A percentile compares a stretch with the other conserved stretches of the same genome.
Conservation (phyloP, 1,284 basidiomycete genomes). For the Tilletia horrida region DNA sequence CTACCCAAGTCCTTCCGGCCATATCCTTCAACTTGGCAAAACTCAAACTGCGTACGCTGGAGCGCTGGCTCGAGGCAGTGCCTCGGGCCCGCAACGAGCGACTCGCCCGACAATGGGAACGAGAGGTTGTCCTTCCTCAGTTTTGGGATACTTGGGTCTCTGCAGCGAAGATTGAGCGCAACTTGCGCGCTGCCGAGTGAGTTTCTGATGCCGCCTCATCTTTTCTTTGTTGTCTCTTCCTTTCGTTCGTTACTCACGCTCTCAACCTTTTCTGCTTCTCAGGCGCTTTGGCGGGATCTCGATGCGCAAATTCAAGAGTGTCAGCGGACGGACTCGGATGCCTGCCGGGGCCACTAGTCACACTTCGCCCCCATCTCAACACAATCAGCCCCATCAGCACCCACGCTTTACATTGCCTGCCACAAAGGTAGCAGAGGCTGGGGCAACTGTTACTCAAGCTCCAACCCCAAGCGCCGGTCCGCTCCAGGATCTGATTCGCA, state of each 20-base stretch:
- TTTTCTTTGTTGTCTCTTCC: background rate
- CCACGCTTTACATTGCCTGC: too few species aligned
- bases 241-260: background rate
- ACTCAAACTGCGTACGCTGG: background rate
- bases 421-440: too few species aligned
- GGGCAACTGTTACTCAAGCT: too few species aligned
- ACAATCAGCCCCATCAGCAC: too few species aligned
- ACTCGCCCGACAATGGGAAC: background rate
- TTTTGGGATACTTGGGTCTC: slow-evolving; percentile 8
- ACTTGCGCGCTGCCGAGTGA: slow-evolving; percentile 6
- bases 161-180: slow-evolving; percentile 10
- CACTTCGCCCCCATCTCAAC: too few species aligned
- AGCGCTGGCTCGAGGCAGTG: slow-evolving; percentile 3
- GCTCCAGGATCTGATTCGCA: too few species aligned
- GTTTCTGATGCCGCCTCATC: background rate
- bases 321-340: slow-evolving; percentile 3
- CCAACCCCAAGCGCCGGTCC: too few species aligned
- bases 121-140: background rate
- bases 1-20: background rate
- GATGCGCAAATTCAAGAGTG: slow-evolving; percentile 16
- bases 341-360: too few species aligned
- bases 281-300: background rate
- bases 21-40: slow-evolving; percentile 8
- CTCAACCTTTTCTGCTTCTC: background rate
- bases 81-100: background rate